phyloP scores from a whole-genome alignment of 441 rosid species.

The Pelargonium myrrhifolium region DNA sequence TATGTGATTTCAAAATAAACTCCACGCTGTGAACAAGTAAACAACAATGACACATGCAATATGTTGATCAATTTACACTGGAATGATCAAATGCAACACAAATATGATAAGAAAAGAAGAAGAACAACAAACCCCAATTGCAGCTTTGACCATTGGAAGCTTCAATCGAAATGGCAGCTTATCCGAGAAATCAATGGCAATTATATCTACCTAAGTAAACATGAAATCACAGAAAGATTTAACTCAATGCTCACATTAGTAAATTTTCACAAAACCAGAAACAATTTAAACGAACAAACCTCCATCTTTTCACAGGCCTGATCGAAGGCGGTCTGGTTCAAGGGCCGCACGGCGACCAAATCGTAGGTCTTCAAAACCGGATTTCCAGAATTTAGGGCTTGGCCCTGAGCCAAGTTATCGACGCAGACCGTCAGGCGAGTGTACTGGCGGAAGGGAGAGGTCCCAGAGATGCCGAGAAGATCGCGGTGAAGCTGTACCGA shows the following conservation, averaged over 20 bases:
- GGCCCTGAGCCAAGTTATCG: conserved; percentile 48
- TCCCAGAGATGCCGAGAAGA: conserved; percentile 51
- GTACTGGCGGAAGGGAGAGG: conserved; percentile 84
- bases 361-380: conserved; percentile 66
- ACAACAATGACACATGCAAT: no score
- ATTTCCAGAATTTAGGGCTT: conserved; percentile 59
- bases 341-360: conserved; percentile 60
- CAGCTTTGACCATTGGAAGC: conserved; percentile 55
- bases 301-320: conserved; percentile 60
- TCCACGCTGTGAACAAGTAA: conserved; percentile 48
- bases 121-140: conserved; percentile 47
- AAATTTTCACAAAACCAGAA: neutral
- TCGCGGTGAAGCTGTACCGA: conserved; percentile 70
- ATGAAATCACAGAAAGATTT: neutral
- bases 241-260: neutral
- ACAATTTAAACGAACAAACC: conserved; percentile 27
- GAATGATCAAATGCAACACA: neutral
- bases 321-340: conserved; percentile 62
- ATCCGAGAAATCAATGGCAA: conserved; percentile 60
- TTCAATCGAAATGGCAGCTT: conserved; percentile 62
- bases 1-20: conserved; percentile 69
- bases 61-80: neutral
- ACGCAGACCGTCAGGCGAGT: conserved; percentile 69
- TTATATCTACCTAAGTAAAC: conserved; percentile 55
- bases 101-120: neutral